A percentile compares a stretch with the other conserved stretches of the same genome.
Conservation (phyloP, 495 filamentous ascomycete species). For the Neurospora tetrasperma region DNA sequence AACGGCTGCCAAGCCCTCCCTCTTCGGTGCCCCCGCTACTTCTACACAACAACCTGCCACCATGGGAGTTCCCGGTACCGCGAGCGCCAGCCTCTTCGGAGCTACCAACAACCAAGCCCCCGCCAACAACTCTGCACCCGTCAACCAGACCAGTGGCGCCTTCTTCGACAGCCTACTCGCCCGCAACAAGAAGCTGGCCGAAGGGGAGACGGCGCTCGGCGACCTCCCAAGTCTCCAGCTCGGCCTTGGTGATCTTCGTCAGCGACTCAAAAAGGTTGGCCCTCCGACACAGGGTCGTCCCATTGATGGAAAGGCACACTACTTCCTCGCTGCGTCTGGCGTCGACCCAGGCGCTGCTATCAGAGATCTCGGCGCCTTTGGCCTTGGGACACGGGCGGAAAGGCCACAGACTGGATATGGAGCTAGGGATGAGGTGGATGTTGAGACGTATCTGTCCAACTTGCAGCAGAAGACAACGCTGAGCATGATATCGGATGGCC, state of each 20-base stretch:
- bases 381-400: slow-evolving; percentile 29
- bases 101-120: slow-evolving; percentile 1
- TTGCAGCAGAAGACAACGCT: slow-evolving; percentile 84
- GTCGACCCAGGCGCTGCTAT: slow-evolving; percentile 68
- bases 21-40: slow-evolving; percentile 14
- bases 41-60: slow-evolving; percentile 3
- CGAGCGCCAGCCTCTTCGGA: slow-evolving; percentile 9
- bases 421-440: slow-evolving; percentile 52
- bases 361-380: slow-evolving; percentile 58
- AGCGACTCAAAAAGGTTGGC: slow-evolving; percentile 71
- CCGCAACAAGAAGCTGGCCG: slow-evolving; percentile 55
- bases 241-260: slow-evolving; percentile 76
- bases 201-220: slow-evolving; percentile 41
- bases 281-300: slow-evolving; percentile 37
- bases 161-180: slow-evolving; percentile 86
- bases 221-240: slow-evolving; percentile 66
- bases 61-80: slow-evolving; percentile 1
- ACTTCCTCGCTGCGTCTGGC: slow-evolving; percentile 83
- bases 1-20: slow-evolving; percentile 10
- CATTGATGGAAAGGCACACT: slow-evolving; percentile 63
- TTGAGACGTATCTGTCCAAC: slow-evolving; percentile 70
- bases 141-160: slow-evolving; percentile 35
- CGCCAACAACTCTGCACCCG: slow-evolving; percentile 3
- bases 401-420: slow-evolving; percentile 11
- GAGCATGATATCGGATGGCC: slow-evolving; percentile 79